Percentiles rank a stretch among this genome's conserved stretches.
These are phyloP conservation scores for Cyanophora paradoxa DNA, from an alignment of 78 protist genomes.

Conservation along the genomic window DNA sequence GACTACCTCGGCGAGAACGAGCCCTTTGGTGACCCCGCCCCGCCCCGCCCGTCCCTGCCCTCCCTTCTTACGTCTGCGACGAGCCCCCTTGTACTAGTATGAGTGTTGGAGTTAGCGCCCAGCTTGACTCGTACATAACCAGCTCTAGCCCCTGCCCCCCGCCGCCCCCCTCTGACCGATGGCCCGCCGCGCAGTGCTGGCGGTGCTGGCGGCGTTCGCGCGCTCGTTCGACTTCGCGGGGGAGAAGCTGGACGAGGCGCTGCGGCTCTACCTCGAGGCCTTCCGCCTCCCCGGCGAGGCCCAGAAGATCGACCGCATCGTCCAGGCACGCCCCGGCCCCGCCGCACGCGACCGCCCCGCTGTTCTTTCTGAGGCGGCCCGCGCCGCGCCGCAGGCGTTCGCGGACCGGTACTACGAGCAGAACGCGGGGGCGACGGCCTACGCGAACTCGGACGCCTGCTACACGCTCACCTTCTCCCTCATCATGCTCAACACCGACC, in stretches of 20 bases:
- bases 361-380: too few species aligned
- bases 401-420: slow-evolving; percentile 18
- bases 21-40: too few species aligned
- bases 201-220: neutral
- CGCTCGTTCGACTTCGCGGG: slow-evolving; percentile 22
- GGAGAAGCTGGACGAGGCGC: slow-evolving; percentile 26
- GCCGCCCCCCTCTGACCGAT: too few species aligned
- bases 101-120: neutral
- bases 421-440: neutral
- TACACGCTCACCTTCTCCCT: slow-evolving; percentile 53
- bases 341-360: too few species aligned
- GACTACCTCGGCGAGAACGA: slow-evolving; percentile 35
- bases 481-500: slow-evolving; percentile 81
- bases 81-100: neutral
- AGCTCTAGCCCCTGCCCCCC: too few species aligned
- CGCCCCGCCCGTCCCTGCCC: too few species aligned
- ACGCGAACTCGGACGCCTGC: slow-evolving; percentile 34
- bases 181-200: too few species aligned
- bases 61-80: too few species aligned
- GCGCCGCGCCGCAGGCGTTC: too few species aligned
- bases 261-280: slow-evolving; percentile 21
- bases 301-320: slow-evolving; percentile 71
- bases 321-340: too few species aligned
- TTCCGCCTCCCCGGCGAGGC: slow-evolving; percentile 78
- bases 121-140: neutral